Percentiles rank a stretch among this genome's conserved stretches.
These are phyloP conservation scores for Fusarium anthophilum DNA, from an alignment of 2,329 filamentous ascomycete genomes.

Conservation along the genomic window DNA sequence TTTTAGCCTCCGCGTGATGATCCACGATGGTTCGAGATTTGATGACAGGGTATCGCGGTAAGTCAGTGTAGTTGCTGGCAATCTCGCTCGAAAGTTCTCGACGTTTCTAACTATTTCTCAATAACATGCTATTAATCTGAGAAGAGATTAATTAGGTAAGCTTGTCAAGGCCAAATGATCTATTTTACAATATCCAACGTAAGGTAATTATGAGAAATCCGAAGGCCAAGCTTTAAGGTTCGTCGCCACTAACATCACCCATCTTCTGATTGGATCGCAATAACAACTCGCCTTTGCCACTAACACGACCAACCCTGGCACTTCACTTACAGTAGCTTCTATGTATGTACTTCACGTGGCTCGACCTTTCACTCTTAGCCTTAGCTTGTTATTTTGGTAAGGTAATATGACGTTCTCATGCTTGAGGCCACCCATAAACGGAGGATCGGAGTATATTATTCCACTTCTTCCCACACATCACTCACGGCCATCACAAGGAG, in stretches of 20 bases:
- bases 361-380: neutral
- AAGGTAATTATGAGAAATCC: neutral
- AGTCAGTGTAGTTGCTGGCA: neutral
- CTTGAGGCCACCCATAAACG: neutral
- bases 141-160: neutral
- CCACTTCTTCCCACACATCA: neutral
- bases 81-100: constrained; percentile 6
- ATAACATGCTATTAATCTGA: neutral
- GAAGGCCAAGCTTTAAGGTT: neutral
- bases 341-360: neutral
- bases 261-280: constrained; percentile 15
- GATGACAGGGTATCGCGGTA: constrained; percentile 2
- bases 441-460: neutral
- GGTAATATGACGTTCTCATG: neutral
- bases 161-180: neutral
- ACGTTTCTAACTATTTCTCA: neutral
- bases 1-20: constrained; percentile 20
- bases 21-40: constrained; percentile 29
- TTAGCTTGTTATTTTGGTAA: neutral
- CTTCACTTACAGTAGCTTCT: neutral
- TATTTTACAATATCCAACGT: neutral
- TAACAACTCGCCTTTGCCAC: constrained; percentile 18
- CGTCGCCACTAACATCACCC: constrained; percentile 4
- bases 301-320: constrained; percentile 1
- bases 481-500: neutral